Base-by-base conservation (phyloP, 441 rosid species). In the Omphalea diandra region DNA sequence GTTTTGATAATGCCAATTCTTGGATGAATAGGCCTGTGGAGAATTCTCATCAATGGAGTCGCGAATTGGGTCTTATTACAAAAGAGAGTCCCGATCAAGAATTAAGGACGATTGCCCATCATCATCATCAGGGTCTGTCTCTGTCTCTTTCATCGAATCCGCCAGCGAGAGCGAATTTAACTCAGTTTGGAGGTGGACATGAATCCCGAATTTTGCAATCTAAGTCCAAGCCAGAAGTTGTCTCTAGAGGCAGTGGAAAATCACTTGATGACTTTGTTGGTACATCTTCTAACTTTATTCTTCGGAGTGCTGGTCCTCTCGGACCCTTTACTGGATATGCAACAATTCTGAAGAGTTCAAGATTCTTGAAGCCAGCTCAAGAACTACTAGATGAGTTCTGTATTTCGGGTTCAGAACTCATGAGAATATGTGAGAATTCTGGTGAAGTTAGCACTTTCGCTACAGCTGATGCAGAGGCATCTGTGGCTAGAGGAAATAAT, bases 251-350 rank as follows among this genome's bases (percentile, higher is more conserved):
- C 47, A 32, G 70, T 20, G 84, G 80, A 63, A 83, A 83, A 47
- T 67, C 79, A 32, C 55, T 74, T 32, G 70, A 74, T 4, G 80
- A 83, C 5, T 24, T 76, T 0, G 74, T 29, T 2, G 87, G 80
- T 35, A 50, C 77, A 8, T 76, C 86, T 47, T 27, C 33, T 3
- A 63, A 49, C 14, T 49, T 24, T 58, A 27, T 56, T 58, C 72
- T 75, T 32, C 75, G 79, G 44, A 80, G 67, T 22, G 68, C 80
- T 0, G 86, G 86, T 26, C 90, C 90, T 63, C 87, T 87, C 4
- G 95, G 90, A 40, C 95, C 95, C 0, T 87, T 89, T 73, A 89
- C 86, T 0, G 95, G 93, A 17, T 89, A 87, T 65, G 87, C 95
- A 18, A 81, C 87, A 8, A 82, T 86, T 70, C 78, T 89, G n/a